A percentile compares a stretch with the other conserved stretches of the same genome.
Conservation (phyloP, 768 basidiomycete genomes). For the Trametes cingulata region DNA sequence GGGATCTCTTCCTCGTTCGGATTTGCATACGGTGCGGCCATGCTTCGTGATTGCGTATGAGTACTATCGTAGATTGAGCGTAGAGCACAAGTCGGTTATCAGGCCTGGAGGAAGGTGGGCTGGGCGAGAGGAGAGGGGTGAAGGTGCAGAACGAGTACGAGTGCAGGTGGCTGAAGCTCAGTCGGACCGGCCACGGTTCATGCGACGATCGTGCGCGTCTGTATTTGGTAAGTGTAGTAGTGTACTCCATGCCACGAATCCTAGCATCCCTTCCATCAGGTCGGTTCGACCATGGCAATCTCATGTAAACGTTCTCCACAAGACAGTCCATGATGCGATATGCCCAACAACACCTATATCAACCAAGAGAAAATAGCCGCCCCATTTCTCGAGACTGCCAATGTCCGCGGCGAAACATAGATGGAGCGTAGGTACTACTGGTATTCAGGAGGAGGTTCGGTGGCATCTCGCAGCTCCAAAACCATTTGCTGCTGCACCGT, state of each 20-base stretch:
- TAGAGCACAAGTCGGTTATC: neutral
- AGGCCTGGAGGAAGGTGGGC: too few relatives aligned
- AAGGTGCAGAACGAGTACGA: neutral
- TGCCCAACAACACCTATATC: too few relatives aligned
- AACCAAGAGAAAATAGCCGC: too few relatives aligned
- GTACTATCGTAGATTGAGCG: neutral
- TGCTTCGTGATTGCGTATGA: neutral
- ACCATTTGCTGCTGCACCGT: slow-evolving; percentile 6
- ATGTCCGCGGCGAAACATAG: neutral
- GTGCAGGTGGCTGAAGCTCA: too few relatives aligned
- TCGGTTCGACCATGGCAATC: too few relatives aligned
- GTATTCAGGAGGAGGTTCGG: neutral
- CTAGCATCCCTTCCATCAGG: too few relatives aligned
- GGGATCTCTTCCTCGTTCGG: slow-evolving; percentile 43
- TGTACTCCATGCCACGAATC: neutral
- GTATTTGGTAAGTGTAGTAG: neutral
- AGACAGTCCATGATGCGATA: too few relatives aligned
- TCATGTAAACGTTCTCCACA: too few relatives aligned
- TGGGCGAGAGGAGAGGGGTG: neutral
- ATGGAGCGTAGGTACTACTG: neutral
- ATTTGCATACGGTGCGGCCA: neutral
- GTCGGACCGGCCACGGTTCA: neutral
- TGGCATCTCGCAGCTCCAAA: slow-evolving; percentile 5
- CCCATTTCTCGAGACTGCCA: too few relatives aligned
- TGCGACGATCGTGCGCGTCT: neutral